Evolutionary conservation across 306 rosid genomes (phyloP).

Genomic region (Lathyrus sativus): DNA sequence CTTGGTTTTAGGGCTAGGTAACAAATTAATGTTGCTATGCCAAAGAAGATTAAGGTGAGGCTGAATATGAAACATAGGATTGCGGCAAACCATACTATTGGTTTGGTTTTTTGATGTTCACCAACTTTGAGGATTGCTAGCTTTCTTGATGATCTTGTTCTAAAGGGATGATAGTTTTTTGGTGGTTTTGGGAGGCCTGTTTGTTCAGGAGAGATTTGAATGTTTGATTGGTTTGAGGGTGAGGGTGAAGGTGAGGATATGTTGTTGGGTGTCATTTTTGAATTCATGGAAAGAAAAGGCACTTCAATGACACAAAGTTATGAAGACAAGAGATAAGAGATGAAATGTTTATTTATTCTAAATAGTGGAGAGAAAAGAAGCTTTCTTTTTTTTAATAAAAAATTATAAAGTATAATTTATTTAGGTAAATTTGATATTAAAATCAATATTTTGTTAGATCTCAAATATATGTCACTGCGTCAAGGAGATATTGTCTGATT

Average conservation of each 20-base stretch:
- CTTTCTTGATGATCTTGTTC: constrained; percentile 35
- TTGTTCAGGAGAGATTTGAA: too few relatives aligned
- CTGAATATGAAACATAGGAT: constrained; percentile 73
- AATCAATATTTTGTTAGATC: too few relatives aligned
- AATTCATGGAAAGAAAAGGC: constrained; percentile 21
- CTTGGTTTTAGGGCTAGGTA: constrained; percentile 70
- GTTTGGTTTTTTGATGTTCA: constrained; percentile 63
- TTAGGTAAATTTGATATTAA: not conserved
- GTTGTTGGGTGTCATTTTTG: constrained; percentile 49
- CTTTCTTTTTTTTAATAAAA: constrained; percentile 50
- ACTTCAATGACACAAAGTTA: constrained; percentile 21
- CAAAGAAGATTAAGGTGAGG: constrained; percentile 75
- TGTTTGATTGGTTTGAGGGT: too few relatives aligned
- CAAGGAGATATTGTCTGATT: too few relatives aligned
- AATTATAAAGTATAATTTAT: not conserved
- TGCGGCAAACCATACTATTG: constrained; percentile 75
- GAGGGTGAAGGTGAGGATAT: constrained; percentile 28
- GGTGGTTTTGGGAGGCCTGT: constrained; percentile 33
- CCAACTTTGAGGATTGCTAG: constrained; percentile 45
- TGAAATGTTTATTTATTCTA: constrained; percentile 37
- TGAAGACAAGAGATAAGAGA: constrained; percentile 25
- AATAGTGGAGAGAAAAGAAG: constrained; percentile 48
- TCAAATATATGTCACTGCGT: too few relatives aligned
- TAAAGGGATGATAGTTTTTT: constrained; percentile 27
- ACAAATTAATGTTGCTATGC: constrained; percentile 67